Conservation (phyloP, 1,139 yeast genomes). For the Scheffersomyces cryptocercus region DNA sequence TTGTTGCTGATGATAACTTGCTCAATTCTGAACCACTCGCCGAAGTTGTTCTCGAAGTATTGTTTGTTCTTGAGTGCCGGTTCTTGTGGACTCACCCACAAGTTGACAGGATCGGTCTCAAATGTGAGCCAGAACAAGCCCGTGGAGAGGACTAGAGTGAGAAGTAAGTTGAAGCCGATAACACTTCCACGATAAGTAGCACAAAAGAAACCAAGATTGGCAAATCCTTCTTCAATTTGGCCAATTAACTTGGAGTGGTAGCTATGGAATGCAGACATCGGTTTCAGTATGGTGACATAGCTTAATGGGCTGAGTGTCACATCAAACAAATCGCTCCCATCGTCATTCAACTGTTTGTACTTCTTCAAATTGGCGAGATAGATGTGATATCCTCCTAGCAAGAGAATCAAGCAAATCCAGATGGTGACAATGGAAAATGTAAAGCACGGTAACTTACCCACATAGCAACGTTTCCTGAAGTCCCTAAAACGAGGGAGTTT, state of each 20-base stretch:
- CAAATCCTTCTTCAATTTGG: constrained; percentile 37
- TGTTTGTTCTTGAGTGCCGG: constrained; percentile 67
- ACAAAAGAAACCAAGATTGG: constrained; percentile 51
- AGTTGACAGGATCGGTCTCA: constrained; percentile 75
- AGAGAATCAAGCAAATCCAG: constrained; percentile 41
- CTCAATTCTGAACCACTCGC: constrained; percentile 89
- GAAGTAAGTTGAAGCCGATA: constrained; percentile 43
- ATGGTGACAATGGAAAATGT: constrained; percentile 60
- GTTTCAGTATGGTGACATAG: constrained; percentile 1
- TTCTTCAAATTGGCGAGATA: constrained; percentile 24
- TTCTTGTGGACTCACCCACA: constrained; percentile 90
- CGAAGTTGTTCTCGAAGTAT: constrained; percentile 77
- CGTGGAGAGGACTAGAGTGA: constrained; percentile 49
- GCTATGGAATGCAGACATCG: constrained; percentile 1
- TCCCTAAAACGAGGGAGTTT: constrained; percentile 46
- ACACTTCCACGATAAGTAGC: constrained; percentile 60
- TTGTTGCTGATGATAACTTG: constrained; percentile 78
- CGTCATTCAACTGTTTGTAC: not conserved
- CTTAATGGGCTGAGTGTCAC: constrained; percentile 9
- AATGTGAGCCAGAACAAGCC: constrained; percentile 58
- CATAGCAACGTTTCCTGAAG: constrained; percentile 43
- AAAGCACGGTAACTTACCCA: constrained; percentile 72
- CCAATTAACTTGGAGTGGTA: constrained; percentile 11
- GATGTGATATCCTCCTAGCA: constrained; percentile 41
- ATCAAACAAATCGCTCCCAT: constrained; percentile 15